Conservation (phyloP, 2,329 filamentous ascomycete species). For the Fusarium sterilihyphosum region DNA sequence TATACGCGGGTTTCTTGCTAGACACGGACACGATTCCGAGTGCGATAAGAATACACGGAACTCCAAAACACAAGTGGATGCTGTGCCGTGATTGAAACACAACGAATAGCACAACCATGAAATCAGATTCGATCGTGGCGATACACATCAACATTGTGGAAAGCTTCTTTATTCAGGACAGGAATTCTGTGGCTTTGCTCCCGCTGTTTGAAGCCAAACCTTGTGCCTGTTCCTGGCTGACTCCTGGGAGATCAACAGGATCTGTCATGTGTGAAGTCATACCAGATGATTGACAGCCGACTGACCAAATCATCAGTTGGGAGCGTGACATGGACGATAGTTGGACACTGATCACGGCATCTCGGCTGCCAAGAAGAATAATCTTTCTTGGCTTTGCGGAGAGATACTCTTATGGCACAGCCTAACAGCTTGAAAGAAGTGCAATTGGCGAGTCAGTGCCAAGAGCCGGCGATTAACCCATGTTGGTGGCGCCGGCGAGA, state of each 20-base stretch:
- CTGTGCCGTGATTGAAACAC: constrained; percentile 20
- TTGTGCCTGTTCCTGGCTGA: constrained; percentile 28
- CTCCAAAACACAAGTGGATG: constrained; percentile 17
- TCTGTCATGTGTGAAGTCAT: constrained; percentile 7
- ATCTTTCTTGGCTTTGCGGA: constrained; percentile 10
- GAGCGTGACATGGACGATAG: constrained; percentile 3
- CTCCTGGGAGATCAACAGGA: neutral
- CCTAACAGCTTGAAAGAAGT: neutral
- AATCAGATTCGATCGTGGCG: neutral
- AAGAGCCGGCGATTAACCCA: constrained; percentile 20
- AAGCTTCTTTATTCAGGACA: neutral
- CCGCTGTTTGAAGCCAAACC: constrained; percentile 8
- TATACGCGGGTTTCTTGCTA: constrained; percentile 18
- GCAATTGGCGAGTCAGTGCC: constrained; percentile 18
- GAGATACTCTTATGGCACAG: neutral
- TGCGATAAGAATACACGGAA: constrained; percentile 10
- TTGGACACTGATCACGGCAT: constrained; percentile 23
- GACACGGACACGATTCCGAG: constrained; percentile 23
- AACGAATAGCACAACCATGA: neutral
- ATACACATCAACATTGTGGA: neutral
- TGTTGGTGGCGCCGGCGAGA: constrained; percentile 13
- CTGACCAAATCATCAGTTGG: neutral
- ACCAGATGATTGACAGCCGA: neutral
- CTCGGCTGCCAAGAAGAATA: constrained; percentile 30
- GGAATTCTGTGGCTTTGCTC: constrained; percentile 34